Evolutionary conservation across 495 filamentous ascomycete species (phyloP), one percentile per base, ranked within the genome.

Genomic region (Chaetomium fimeti): DNA sequence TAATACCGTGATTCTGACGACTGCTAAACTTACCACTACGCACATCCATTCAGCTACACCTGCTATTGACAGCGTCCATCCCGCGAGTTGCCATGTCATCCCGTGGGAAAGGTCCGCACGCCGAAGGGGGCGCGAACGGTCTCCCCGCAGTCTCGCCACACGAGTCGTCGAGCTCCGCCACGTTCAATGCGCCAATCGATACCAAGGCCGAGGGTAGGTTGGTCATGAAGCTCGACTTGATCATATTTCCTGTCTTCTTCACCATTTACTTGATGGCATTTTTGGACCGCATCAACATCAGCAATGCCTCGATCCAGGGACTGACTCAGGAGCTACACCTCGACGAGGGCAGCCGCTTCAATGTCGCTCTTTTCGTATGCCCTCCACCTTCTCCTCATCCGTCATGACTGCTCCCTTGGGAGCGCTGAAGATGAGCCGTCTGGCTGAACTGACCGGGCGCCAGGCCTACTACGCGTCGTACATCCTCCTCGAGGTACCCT

Each of bases 401-500:
- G 7, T 32, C 29, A 32, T 32, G 29, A 3, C 3, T 32, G 29
- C 7, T 32, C 29, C 29, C 29, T 7, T 7, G 3, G 7, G 7
- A 32, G 7, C 29, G 3, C 29, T 7, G 3, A 7, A 7, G 29
- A 32, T 7, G 29, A 32, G 22, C 25, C 3, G 16, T 8, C 28
- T 22, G 42, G 7, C 42, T 48, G 18, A 56, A 53, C 29, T 24
- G 51, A 45, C 27, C 11, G 51, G 6, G 18, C 13, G 24, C 24
- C 45, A 67, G 12, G 69, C 78, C 28, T 84, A 84, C 65, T 91
- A 88, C 73, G 82, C 90, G 63, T 82, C 86, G 25, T 92, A 91
- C 67, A 79, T 83, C 42, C 69, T 85, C n/a, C 86, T 89, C 61
- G 85, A 89, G 69, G 76, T 89, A 5, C 87, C 85, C 8, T 82